Conservation (phyloP, 2,329 filamentous ascomycete genomes). For the Neopestalotiopsis clavispora region DNA sequence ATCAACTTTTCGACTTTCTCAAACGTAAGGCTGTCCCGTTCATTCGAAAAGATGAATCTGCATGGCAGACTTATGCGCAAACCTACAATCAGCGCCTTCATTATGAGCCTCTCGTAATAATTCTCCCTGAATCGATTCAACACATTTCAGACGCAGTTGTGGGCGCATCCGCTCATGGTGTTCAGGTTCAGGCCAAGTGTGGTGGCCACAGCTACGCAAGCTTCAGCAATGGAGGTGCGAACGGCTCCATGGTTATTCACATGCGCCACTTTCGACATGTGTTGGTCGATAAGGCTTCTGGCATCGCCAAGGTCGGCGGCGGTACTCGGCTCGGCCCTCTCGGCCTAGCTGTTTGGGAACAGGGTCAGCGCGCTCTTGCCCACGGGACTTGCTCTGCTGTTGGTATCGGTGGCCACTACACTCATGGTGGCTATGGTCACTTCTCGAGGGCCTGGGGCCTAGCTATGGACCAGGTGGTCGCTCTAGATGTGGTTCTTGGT, state of each 20-base stretch:
- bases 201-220: constrained; percentile 57
- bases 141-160: constrained; percentile 46
- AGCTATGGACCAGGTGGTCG: constrained; percentile 54
- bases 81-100: constrained; percentile 32
- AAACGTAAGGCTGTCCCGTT: constrained; percentile 2
- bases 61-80: not conserved
- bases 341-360: constrained; percentile 39
- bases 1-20: constrained; percentile 36
- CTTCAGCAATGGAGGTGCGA: constrained; percentile 42
- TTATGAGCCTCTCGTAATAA: constrained; percentile 26
- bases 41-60: not conserved
- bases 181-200: constrained; percentile 53
- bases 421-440: constrained; percentile 51
- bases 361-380: constrained; percentile 41
- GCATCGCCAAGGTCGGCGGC: constrained; percentile 42
- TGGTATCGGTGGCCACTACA: constrained; percentile 50
- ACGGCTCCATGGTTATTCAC: constrained; percentile 41
- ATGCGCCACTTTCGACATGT: constrained; percentile 36
- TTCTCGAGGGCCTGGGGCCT: constrained; percentile 54
- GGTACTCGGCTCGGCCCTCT: constrained; percentile 50
- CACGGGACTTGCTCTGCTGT: constrained; percentile 52
- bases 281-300: constrained; percentile 17
- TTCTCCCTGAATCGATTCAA: constrained; percentile 28
- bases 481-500: constrained; percentile 51
- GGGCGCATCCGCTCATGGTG: constrained; percentile 39